These are phyloP conservation scores for Phallus indusiatus DNA, from an alignment of 768 basidiomycete species.

Conservation along the genomic window DNA sequence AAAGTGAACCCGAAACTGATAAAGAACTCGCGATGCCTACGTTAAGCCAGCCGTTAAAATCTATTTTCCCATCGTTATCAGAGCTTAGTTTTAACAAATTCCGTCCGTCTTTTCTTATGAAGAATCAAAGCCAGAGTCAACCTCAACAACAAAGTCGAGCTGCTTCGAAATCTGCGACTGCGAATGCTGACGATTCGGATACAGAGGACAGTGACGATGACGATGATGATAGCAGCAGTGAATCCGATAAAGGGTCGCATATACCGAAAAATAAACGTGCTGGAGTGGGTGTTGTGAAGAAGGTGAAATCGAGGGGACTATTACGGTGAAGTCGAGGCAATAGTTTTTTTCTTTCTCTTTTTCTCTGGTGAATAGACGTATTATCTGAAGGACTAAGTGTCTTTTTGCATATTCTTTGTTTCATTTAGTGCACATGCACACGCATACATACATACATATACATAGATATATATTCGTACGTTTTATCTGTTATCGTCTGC, in stretches of 20 bases:
- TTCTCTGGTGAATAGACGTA: no score
- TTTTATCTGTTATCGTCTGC: no score
- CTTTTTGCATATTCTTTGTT: no score
- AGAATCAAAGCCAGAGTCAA: background rate
- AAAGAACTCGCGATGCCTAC: background rate
- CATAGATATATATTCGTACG: no score
- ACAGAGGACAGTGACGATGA: background rate
- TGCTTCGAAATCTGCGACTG: background rate
- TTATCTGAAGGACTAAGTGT: no score
- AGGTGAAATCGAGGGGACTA: background rate
- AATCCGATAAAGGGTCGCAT: background rate
- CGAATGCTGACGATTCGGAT: background rate
- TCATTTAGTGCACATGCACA: no score
- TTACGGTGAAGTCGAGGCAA: background rate
- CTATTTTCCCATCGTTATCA: slow-evolving; percentile 5
- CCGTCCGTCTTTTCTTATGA: slow-evolving; percentile 3
- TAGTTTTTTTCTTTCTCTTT: background rate
- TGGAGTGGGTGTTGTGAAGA: background rate
- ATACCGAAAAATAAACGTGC: slow-evolving; percentile 8
- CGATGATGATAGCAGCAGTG: slow-evolving; percentile 2
- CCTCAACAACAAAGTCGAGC: background rate
- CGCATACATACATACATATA: no score
- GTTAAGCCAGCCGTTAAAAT: background rate
- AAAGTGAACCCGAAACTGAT: background rate
- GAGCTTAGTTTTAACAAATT: slow-evolving; percentile 7